Percentiles rank a stretch among this genome's conserved stretches.
These are phyloP conservation scores for Hippophae rhamnoides DNA, from an alignment of 306 rosid species.

Conservation along the genomic window DNA sequence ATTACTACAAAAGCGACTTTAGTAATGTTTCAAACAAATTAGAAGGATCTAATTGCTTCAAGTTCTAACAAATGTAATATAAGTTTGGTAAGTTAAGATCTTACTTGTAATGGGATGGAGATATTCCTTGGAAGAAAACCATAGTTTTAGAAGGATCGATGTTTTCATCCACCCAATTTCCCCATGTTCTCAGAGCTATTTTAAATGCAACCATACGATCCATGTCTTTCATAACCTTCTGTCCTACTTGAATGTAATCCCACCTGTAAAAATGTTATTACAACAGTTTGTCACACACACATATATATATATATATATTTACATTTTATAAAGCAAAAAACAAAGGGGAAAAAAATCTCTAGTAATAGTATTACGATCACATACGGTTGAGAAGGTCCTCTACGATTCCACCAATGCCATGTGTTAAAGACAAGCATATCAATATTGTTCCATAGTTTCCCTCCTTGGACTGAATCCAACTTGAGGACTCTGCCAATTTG, in stretches of 20 bases:
- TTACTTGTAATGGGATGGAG: conserved; percentile 96
- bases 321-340: too few relatives aligned
- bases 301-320: too few relatives aligned
- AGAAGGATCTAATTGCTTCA: too few relatives aligned
- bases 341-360: too few relatives aligned
- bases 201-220: conserved; percentile 77
- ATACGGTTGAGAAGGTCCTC: conserved; percentile 95
- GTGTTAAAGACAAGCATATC: conserved; percentile 86
- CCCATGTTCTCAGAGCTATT: conserved; percentile 76
- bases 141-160: conserved; percentile 42
- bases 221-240: conserved; percentile 46
- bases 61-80: too few relatives aligned
- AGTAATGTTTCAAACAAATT: too few relatives aligned
- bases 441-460: conserved; percentile 49
- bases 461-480: conserved; percentile 58
- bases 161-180: conserved; percentile 55
- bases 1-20: too few relatives aligned
- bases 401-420: conserved; percentile 97
- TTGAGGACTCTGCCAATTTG: conserved; percentile 64
- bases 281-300: not conserved
- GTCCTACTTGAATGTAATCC: conserved; percentile 63
- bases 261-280: conserved; percentile 36
- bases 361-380: not conserved
- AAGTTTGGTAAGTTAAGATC: not conserved
- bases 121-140: conserved; percentile 88